Evolutionary conservation across 2,329 filamentous ascomycete species (phyloP).

Genomic region (Blastomyces emzantsi): DNA sequence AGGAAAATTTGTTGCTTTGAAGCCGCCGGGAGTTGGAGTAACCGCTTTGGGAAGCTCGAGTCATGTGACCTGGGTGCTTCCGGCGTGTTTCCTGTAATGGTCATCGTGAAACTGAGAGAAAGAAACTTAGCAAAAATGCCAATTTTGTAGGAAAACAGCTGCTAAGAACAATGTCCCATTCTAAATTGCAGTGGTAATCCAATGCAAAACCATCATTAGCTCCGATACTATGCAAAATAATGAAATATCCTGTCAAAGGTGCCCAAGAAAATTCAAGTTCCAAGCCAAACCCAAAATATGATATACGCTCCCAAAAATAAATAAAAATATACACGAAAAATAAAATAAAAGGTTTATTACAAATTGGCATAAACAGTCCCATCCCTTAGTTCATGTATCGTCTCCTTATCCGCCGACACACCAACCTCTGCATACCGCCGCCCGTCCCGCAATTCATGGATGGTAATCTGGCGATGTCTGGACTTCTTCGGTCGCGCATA

Average conservation of each 20-base stretch:
- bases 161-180: background rate
- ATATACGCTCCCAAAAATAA: background rate
- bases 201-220: background rate
- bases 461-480: slow-evolving; percentile 30
- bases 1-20: slow-evolving; percentile 9
- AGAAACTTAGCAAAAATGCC: background rate
- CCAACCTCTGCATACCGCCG: slow-evolving; percentile 34
- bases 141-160: background rate
- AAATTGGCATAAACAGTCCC: slow-evolving; percentile 36
- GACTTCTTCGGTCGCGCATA: slow-evolving; percentile 8
- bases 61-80: background rate
- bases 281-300: background rate
- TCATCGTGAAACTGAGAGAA: background rate
- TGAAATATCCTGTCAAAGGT: background rate
- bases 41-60: background rate
- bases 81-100: no score
- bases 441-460: slow-evolving; percentile 37
- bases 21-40: background rate
- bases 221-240: slow-evolving; percentile 3
- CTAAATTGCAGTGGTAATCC: background rate
- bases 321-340: background rate
- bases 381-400: slow-evolving; percentile 36
- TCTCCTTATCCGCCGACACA: slow-evolving; percentile 29
- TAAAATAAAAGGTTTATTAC: slow-evolving; percentile 17
- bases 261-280: background rate